Evolutionary conservation across 805 yeast genomes (phyloP).

Genomic region (Pichia paraexigua): DNA sequence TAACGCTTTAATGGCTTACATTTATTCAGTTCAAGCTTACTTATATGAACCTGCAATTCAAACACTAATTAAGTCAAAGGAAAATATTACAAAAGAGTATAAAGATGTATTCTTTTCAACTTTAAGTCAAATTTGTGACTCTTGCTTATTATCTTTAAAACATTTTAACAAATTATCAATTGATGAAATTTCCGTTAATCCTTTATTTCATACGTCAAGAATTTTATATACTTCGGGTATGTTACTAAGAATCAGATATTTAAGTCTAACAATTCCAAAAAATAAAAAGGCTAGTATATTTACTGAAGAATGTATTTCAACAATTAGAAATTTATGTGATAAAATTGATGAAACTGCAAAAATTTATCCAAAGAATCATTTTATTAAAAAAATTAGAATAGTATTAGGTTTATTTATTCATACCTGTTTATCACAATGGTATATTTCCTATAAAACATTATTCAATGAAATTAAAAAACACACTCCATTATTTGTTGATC

Average conservation of each 20-base stretch:
- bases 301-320: constrained; percentile 35
- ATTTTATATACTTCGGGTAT: constrained; percentile 60
- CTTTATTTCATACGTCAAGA: constrained; percentile 49
- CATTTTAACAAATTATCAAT: constrained; percentile 38
- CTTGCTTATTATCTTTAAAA: constrained; percentile 44
- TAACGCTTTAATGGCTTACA: constrained; percentile 36
- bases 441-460: constrained; percentile 14
- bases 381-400: constrained; percentile 45
- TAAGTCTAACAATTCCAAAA: constrained; percentile 46
- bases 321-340: constrained; percentile 20
- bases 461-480: constrained; percentile 8
- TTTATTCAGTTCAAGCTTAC: constrained; percentile 58
- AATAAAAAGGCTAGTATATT: constrained; percentile 36
- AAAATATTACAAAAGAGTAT: constrained; percentile 26
- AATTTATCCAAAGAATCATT: constrained; percentile 38
- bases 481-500: neutral
- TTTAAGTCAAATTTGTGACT: constrained; percentile 36
- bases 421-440: constrained; percentile 51
- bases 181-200: constrained; percentile 46
- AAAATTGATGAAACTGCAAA: constrained; percentile 24
- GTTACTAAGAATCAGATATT: constrained; percentile 47
- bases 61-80: constrained; percentile 12
- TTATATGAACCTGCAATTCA: constrained; percentile 46
- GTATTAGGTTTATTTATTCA: constrained; percentile 53
- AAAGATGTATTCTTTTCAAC: constrained; percentile 14